These are phyloP conservation scores for Gossypium raimondii DNA, from an alignment of 345 rosid genomes.

Conservation along the genomic window DNA sequence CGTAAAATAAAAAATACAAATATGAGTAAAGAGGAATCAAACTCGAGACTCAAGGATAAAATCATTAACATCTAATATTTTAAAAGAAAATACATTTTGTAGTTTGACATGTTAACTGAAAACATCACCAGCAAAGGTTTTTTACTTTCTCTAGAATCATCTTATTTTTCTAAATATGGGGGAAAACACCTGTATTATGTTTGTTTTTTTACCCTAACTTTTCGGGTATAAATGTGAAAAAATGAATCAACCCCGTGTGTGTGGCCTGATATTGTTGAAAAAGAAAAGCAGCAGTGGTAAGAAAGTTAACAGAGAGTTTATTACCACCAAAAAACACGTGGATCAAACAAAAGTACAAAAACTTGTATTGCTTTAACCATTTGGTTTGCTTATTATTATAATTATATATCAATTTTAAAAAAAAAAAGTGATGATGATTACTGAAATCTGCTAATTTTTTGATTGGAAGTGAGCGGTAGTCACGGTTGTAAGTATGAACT, in stretches of 20 bases:
- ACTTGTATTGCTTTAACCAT: background rate
- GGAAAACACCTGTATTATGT: too few relatives aligned
- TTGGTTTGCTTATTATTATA: background rate
- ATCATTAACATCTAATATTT: too few relatives aligned
- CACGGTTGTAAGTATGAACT: background rate
- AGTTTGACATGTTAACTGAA: too few relatives aligned
- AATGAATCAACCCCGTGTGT: background rate
- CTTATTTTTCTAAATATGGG: too few relatives aligned
- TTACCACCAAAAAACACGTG: background rate
- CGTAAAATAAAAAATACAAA: too few relatives aligned
- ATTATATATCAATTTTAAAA: too few relatives aligned
- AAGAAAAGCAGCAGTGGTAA: background rate
- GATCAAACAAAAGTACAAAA: too few relatives aligned
- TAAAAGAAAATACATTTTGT: too few relatives aligned
- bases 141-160: too few relatives aligned
- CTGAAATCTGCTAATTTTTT: background rate
- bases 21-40: too few relatives aligned
- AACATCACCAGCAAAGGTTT: too few relatives aligned
- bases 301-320: background rate
- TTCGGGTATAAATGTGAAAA: background rate
- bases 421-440: background rate
- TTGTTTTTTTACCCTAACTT: too few relatives aligned
- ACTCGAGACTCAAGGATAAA: accelerated
- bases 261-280: background rate
- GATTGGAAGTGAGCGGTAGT: background rate